Conservation (phyloP, 768 basidiomycete species). For the Russula sp. region DNA sequence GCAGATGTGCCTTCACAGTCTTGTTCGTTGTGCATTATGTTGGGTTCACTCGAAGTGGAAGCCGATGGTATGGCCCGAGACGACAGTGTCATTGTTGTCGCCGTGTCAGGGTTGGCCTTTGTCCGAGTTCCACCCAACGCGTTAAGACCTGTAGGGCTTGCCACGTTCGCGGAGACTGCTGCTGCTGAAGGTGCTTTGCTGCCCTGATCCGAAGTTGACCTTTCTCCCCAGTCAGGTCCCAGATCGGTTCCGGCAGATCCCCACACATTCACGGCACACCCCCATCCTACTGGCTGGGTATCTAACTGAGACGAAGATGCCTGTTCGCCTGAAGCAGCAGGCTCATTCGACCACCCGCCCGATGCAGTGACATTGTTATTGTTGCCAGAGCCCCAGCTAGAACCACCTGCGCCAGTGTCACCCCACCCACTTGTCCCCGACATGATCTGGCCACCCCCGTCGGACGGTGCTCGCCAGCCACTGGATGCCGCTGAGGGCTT, state of each 20-base stretch:
- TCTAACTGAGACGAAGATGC: not conserved
- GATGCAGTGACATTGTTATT: not conserved
- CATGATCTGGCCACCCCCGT: not conserved
- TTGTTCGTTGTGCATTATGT: not conserved
- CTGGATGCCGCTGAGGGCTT: not conserved
- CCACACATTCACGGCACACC: not conserved
- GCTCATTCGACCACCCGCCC: not conserved
- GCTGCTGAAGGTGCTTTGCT: not conserved
- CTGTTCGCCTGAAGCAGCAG: not conserved
- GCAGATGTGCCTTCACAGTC: not conserved
- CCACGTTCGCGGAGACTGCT: not conserved
- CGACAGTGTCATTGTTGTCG: not conserved
- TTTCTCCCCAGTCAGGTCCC: constrained; percentile 9
- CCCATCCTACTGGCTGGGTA: not conserved
- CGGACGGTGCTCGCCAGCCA: not conserved
- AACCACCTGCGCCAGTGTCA: not conserved
- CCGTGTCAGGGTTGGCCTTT: not conserved
- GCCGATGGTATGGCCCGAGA: not conserved
- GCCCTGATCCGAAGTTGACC: not conserved
- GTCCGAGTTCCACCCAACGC: not conserved
- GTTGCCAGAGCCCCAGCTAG: not conserved
- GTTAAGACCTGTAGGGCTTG: not conserved
- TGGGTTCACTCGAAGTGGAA: not conserved
- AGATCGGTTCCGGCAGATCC: not conserved
- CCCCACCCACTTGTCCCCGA: constrained; percentile 6